phyloP scores from a whole-genome alignment of 345 rosid species.

The Microcos paniculata region DNA sequence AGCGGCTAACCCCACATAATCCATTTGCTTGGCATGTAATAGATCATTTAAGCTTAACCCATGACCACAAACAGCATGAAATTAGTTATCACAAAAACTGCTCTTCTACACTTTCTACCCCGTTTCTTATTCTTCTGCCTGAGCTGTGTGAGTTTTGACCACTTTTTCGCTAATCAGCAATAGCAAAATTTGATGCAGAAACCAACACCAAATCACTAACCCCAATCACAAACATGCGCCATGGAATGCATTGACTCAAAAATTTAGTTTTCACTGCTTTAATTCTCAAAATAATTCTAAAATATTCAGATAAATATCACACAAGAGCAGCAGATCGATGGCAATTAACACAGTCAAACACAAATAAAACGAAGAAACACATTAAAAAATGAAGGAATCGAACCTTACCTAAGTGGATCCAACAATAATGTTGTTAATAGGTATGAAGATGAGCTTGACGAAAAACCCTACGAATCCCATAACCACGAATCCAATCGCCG shows the following conservation, averaged over 20 bases:
- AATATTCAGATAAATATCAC: not conserved
- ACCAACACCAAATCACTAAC: too few species aligned
- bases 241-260: too few species aligned
- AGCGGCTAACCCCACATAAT: not conserved
- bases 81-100: not conserved
- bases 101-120: not conserved
- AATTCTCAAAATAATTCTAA: not conserved
- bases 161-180: not conserved
- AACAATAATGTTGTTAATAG: conserved; percentile 64
- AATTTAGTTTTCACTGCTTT: not conserved
- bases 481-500: conserved; percentile 77
- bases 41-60: not conserved
- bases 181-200: not conserved
- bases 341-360: not conserved
- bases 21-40: not conserved
- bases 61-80: not conserved
- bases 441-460: conserved; percentile 77
- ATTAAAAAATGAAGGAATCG: not conserved
- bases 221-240: too few species aligned
- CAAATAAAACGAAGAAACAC: not conserved
- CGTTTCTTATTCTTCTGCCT: not conserved
- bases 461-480: conserved; percentile 85
- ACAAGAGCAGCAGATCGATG: not conserved
- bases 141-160: not conserved
- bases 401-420: conserved; percentile 41